phyloP scores from a whole-genome alignment of 257 asterid genomes.

The Haberlea rhodopensis region DNA sequence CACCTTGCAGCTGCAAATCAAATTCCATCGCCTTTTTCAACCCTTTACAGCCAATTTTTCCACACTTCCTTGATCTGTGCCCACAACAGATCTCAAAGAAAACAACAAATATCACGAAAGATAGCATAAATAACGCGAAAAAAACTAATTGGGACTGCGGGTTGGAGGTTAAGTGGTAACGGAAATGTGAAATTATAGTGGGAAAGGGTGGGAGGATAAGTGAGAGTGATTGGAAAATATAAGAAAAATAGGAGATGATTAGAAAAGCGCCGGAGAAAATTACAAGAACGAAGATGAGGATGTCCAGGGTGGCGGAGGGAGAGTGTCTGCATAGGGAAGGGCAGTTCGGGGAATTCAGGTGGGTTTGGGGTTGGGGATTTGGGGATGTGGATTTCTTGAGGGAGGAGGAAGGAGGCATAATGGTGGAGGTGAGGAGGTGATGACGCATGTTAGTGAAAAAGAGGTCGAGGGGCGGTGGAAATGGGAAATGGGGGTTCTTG shows the following conservation, averaged over 20 bases:
- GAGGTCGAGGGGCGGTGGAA: constrained; percentile 1
- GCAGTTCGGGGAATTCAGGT: constrained; percentile 28
- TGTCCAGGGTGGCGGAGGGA: constrained; percentile 83
- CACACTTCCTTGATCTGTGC: constrained; percentile 64
- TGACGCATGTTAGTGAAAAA: constrained; percentile 52
- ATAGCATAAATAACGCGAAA: constrained; percentile 36
- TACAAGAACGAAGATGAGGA: constrained; percentile 72
- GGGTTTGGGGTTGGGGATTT: constrained; percentile 12
- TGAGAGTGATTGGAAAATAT: constrained; percentile 62
- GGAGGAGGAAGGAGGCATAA: constrained; percentile 38
- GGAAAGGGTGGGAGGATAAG: constrained; percentile 51
- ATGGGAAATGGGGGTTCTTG: neutral
- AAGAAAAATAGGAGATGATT: constrained; percentile 60
- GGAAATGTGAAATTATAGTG: constrained; percentile 27
- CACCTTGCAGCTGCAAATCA: constrained; percentile 73
- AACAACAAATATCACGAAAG: constrained; percentile 35
- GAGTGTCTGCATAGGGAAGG: constrained; percentile 61
- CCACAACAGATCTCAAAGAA: constrained; percentile 53
- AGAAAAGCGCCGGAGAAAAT: constrained; percentile 74
- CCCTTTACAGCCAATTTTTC: constrained; percentile 58
- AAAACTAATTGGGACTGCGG: constrained; percentile 44
- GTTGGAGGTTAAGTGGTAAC: constrained; percentile 30
- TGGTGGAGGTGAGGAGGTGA: constrained; percentile 41
- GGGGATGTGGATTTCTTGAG: constrained; percentile 28
- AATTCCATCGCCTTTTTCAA: constrained; percentile 75